Conservation (phyloP, 2,329 filamentous ascomycete species). For the Cercospora zeina region DNA sequence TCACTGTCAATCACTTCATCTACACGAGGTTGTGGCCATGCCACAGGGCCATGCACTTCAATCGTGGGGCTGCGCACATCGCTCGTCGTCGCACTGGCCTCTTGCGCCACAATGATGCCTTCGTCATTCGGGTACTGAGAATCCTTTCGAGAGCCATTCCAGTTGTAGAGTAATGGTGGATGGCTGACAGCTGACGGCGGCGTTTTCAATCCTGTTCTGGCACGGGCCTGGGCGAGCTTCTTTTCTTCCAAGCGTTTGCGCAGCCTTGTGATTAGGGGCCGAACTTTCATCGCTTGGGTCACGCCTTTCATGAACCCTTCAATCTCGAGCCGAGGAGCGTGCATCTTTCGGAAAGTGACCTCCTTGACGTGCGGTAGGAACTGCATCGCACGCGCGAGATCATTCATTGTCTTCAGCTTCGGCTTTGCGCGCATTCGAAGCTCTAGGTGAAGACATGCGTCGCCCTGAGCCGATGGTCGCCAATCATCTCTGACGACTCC, state of each 20-base stretch:
- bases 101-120: not conserved
- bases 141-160: not conserved
- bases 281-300: conserved; percentile 12
- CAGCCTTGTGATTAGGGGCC: conserved; percentile 9
- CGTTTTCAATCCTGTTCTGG: not conserved
- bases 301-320: conserved; percentile 18
- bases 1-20: not conserved
- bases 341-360: conserved; percentile 14
- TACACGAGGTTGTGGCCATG: not conserved
- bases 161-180: not conserved
- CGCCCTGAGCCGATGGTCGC: not conserved
- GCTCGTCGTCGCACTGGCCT: not conserved
- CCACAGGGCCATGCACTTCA: not conserved
- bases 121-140: not conserved
- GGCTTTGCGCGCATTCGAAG: conserved; percentile 14
- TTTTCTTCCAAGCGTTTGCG: conserved; percentile 9
- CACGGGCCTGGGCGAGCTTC: not conserved
- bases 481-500: not conserved
- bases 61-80: not conserved
- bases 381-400: conserved; percentile 18
- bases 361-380: conserved; percentile 21
- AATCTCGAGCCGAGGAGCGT: conserved; percentile 16
- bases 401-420: conserved; percentile 13
- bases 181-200: not conserved
- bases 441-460: conserved; percentile 10